Base-by-base conservation (phyloP, 2,329 filamentous ascomycete genomes). In the Phialocephala sp. region DNA sequence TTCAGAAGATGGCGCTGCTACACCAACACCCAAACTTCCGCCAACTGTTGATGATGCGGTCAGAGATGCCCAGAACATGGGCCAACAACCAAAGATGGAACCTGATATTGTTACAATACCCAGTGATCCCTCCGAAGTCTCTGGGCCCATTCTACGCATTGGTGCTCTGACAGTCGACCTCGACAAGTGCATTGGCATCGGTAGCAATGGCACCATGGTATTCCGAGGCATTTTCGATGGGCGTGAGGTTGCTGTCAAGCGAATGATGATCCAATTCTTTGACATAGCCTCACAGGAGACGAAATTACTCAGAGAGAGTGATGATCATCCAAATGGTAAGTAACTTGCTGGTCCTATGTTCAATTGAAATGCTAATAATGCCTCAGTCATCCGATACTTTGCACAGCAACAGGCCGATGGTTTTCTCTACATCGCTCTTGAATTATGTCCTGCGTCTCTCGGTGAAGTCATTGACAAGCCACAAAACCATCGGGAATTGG, bases 281-380 rank as follows among this genome's bases (percentile, higher is more conserved):
- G 94, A 97, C 70, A 92, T 99, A 72, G 95, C 95, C 0, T 93
- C 92, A 12, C 93, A 97, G 74, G 95, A 99, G 79, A 97, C 97
- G 1, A 91, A 91, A 66, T 83, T 98, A 60, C 80, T 99, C 12
- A 87, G 96, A 66, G 93, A 97, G 77, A 97, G 94, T 74, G 95
- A 99, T 72, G 92, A 97, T 73, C 95, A 99, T 74, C 90, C 91
- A 14, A 98, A 99, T 77, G 87, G 86, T 88, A 80, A 68, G 79
- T 72, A 24, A 52, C 9, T 20, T 56, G 8, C 45, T 41, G 8
- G 8, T 22, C 43, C 0, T 18, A 20, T 24, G 18, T 32, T 54
- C 39, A 35, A 9, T 45, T 14, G 59, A 36, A 20, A 24, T 32
- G 36, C 60, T 79, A 75, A 80, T 61, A 18, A 27, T 32, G 9